Evolutionary conservation across 345 rosid species (phyloP).

Genomic region (Arabis alpina): DNA sequence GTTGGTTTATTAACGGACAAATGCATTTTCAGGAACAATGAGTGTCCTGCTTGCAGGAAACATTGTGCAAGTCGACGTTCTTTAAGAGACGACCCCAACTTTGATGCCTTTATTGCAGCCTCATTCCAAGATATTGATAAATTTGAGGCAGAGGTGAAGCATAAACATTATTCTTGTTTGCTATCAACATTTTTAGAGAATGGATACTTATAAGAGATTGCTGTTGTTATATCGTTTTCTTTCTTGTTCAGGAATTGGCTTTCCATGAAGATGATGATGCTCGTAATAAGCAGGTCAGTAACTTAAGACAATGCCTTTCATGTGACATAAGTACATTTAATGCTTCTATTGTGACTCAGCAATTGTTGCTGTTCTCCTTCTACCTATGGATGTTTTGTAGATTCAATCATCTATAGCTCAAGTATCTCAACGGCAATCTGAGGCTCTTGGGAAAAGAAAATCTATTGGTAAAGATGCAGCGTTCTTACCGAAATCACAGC

Average conservation of each 20-base stretch:
- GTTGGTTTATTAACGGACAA: neutral
- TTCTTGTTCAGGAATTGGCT: conserved; percentile 67
- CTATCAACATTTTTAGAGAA: conserved; percentile 13
- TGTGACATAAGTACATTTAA: conserved; percentile 18
- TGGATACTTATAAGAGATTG: conserved; percentile 20
- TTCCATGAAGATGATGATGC: conserved; percentile 84
- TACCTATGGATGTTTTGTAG: conserved; percentile 49
- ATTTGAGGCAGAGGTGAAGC: conserved; percentile 77
- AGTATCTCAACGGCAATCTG: conserved; percentile 76
- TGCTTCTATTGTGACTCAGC: conserved; percentile 11
- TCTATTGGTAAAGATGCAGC: conserved; percentile 59
- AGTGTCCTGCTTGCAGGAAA: conserved; percentile 98
- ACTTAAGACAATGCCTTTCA: conserved; percentile 11
- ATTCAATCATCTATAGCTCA: conserved; percentile 95
- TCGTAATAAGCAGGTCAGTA: conserved; percentile 83
- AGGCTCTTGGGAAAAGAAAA: conserved; percentile 71
- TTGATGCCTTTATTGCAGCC: conserved; percentile 85
- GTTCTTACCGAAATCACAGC: conserved; percentile 55
- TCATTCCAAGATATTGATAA: conserved; percentile 79
- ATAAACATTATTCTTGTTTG: conserved; percentile 11
- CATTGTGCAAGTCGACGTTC: conserved; percentile 98
- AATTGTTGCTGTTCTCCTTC: neutral
- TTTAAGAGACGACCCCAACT: conserved; percentile 90
- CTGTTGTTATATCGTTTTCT: conserved; percentile 26
- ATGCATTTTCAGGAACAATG: conserved; percentile 77